Evolutionary conservation across 768 basidiomycete genomes (phyloP).

Genomic region (Candolleomyces eurysporus): DNA sequence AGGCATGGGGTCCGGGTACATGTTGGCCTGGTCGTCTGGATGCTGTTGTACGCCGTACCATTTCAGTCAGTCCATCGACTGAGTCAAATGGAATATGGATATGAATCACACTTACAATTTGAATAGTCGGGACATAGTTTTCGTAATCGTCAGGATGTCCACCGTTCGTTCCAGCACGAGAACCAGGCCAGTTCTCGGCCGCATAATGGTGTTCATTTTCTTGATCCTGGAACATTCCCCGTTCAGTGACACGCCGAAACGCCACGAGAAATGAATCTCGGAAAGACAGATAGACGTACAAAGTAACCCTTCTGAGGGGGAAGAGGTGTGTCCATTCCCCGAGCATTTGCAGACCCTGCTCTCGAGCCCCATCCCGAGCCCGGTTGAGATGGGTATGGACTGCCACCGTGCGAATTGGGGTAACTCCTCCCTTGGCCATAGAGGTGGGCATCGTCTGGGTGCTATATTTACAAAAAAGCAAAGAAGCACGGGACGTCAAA

Average conservation of each 20-base stretch:
- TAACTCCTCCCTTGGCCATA: not conserved
- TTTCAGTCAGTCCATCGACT: not conserved
- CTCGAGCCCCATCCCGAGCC: too few species aligned
- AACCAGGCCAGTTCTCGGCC: not conserved
- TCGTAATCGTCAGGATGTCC: not conserved
- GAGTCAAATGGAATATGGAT: not conserved
- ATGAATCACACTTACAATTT: not conserved
- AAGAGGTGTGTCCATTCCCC: too few species aligned
- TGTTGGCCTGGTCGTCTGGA: not conserved
- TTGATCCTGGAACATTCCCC: too few species aligned
- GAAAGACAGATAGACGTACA: too few species aligned
- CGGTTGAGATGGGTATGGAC: not conserved
- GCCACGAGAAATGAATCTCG: too few species aligned
- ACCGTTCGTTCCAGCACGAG: not conserved
- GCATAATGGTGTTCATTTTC: not conserved
- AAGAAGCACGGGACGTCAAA: too few species aligned
- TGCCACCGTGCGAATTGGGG: not conserved
- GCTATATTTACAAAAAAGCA: not conserved
- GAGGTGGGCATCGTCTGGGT: constrained; percentile 6
- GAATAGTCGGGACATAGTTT: not conserved
- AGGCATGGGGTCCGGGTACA: not conserved
- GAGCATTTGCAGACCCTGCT: too few species aligned
- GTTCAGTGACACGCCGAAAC: too few species aligned
- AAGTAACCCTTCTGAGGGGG: too few species aligned
- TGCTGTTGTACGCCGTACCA: not conserved